Percentiles rank a stretch among this genome's conserved stretches.
phyloP scores from a whole-genome alignment of 495 filamentous ascomycete genomes.

The Cercophora sp. region DNA sequence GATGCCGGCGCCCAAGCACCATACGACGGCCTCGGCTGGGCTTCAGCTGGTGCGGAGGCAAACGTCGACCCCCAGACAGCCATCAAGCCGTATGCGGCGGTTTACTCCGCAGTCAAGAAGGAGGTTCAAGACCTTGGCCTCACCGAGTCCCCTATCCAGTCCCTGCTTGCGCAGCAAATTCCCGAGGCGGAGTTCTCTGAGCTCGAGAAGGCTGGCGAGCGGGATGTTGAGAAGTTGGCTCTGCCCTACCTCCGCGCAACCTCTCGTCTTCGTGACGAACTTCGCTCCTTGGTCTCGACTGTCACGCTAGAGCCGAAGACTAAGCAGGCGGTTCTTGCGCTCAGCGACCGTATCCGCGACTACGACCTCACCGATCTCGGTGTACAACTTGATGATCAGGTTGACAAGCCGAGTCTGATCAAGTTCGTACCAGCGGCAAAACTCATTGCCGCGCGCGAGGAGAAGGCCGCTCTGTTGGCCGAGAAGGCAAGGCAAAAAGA shows the following conservation, averaged over 20 bases:
- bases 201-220: conserved; percentile 34
- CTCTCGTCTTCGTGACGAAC: conserved; percentile 62
- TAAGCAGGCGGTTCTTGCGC: conserved; percentile 58
- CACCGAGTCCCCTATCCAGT: conserved; percentile 23
- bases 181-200: conserved; percentile 41
- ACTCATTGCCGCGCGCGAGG: conserved; percentile 66
- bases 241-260: conserved; percentile 63
- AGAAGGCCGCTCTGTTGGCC: conserved; percentile 56
- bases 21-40: conserved; percentile 73
- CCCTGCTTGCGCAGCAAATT: conserved; percentile 31
- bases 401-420: conserved; percentile 65
- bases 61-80: conserved; percentile 39
- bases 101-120: conserved; percentile 33
- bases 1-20: conserved; percentile 59
- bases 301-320: conserved; percentile 45
- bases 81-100: conserved; percentile 43
- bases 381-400: conserved; percentile 83
- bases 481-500: conserved; percentile 57
- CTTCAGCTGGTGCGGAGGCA: conserved; percentile 59
- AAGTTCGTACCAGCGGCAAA: conserved; percentile 72
- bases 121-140: conserved; percentile 38
- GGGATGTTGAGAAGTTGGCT: conserved; percentile 48
- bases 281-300: conserved; percentile 56
- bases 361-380: conserved; percentile 71
- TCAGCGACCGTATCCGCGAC: conserved; percentile 80